Conservation (phyloP, 176 grass and related monocot species). For the Triticum urartu region DNA sequence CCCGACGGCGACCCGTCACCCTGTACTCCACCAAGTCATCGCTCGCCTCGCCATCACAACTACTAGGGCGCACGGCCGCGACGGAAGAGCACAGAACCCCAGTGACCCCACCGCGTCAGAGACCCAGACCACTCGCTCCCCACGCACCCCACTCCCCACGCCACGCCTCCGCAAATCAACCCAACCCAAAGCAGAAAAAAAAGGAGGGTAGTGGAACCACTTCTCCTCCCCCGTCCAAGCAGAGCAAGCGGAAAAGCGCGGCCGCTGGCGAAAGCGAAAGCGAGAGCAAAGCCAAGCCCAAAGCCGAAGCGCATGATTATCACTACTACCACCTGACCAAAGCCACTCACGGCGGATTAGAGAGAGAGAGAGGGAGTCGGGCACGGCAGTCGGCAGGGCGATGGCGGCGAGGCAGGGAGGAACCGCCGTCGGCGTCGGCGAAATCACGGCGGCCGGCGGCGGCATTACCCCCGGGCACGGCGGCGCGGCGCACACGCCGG, state of each 20-base stretch:
- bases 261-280: constrained; percentile 35
- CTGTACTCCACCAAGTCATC: too few species aligned
- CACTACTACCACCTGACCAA: neutral
- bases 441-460: constrained; percentile 34
- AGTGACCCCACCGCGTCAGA: neutral
- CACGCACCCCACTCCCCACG: too few species aligned
- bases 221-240: neutral
- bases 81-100: neutral
- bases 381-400: neutral
- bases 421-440: neutral
- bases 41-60: too few species aligned
- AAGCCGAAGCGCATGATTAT: constrained; percentile 2
- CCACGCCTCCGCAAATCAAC: too few species aligned
- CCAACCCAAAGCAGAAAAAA: neutral
- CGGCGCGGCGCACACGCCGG: neutral
- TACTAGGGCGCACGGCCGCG: neutral
- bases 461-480: constrained; percentile 18
- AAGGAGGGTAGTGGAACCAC: neutral
- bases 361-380: neutral
- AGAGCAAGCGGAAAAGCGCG: constrained; percentile 32
- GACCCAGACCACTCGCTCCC: neutral
- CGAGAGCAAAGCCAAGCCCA: constrained; percentile 28
- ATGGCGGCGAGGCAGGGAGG: constrained; percentile 30
- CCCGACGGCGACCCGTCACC: too few species aligned
- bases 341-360: neutral